Evolutionary conservation across 2,329 filamentous ascomycete genomes (phyloP).

Genomic region (Stemphylium beticola): DNA sequence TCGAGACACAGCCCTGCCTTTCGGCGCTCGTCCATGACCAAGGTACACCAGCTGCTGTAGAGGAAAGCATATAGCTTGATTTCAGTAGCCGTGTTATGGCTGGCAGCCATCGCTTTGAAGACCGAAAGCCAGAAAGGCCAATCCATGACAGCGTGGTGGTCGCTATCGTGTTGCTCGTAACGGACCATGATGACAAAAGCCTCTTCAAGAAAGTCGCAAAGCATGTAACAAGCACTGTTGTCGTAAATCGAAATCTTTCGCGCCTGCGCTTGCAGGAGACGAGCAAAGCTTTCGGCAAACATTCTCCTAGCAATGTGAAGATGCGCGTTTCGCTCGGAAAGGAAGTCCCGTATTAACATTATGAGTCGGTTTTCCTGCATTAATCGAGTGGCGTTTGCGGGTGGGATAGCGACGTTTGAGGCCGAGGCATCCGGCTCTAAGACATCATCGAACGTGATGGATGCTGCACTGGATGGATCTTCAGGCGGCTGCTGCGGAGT

Average conservation of each 20-base stretch:
- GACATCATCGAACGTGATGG: conserved; percentile 71
- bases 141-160: conserved; percentile 63
- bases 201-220: conserved; percentile 93
- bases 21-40: conserved; percentile 68
- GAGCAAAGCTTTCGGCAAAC: conserved; percentile 77
- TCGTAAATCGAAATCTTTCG: conserved; percentile 80
- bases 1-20: conserved; percentile 74
- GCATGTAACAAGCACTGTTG: conserved; percentile 81
- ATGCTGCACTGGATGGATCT: conserved; percentile 48
- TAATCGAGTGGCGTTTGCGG: conserved; percentile 73
- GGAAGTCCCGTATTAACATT: conserved; percentile 79
- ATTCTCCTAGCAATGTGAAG: conserved; percentile 65
- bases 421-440: conserved; percentile 71
- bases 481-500: conserved; percentile 46
- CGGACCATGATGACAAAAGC: conserved; percentile 70
- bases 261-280: conserved; percentile 74
- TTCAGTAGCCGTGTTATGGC: conserved; percentile 88
- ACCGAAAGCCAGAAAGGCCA: conserved; percentile 88
- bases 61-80: conserved; percentile 83
- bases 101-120: conserved; percentile 77
- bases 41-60: conserved; percentile 78
- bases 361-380: conserved; percentile 92
- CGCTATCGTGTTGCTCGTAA: conserved; percentile 59
- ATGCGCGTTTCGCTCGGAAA: conserved; percentile 66
- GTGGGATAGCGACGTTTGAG: conserved; percentile 66